These are phyloP conservation scores for Trichocomaceae sp. DNA, from an alignment of 2,329 filamentous ascomycete genomes.

Conservation along the genomic window DNA sequence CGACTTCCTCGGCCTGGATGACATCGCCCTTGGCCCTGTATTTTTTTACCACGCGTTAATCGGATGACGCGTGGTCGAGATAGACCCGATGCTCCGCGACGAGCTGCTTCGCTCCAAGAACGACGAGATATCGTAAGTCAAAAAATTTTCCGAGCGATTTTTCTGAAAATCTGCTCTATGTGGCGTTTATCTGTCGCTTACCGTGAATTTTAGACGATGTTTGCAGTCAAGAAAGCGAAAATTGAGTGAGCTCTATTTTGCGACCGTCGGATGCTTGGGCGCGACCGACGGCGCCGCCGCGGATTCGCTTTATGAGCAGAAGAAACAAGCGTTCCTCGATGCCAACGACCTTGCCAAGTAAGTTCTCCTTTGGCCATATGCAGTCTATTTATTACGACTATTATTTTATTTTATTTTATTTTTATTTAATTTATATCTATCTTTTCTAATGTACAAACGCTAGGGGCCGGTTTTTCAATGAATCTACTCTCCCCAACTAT, in stretches of 20 bases:
- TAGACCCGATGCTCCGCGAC: constrained; percentile 46
- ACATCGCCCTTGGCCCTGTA: constrained; percentile 31
- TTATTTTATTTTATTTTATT: too few relatives aligned
- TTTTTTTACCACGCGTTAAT: constrained; percentile 43
- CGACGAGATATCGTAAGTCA: constrained; percentile 47
- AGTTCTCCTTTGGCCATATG: constrained; percentile 24
- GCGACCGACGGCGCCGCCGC: constrained; percentile 50
- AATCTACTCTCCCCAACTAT: constrained; percentile 43
- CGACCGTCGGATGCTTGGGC: constrained; percentile 54
- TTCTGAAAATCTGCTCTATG: constrained; percentile 15
- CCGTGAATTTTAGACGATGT: constrained; percentile 42
- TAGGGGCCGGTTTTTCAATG: constrained; percentile 53
- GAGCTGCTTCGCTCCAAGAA: constrained; percentile 46
- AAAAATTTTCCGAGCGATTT: constrained; percentile 26
- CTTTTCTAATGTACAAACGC: constrained; percentile 17
- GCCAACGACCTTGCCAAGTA: constrained; percentile 54
- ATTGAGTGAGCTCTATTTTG: constrained; percentile 79
- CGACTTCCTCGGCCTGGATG: constrained; percentile 41
- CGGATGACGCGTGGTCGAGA: constrained; percentile 44
- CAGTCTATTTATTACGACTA: too few relatives aligned
- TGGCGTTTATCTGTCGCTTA: constrained; percentile 30
- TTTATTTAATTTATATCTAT: background rate
- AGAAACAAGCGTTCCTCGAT: constrained; percentile 50
- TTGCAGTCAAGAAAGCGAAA: constrained; percentile 83
- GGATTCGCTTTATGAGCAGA: constrained; percentile 46